Percentiles rank a stretch among this genome's conserved stretches.
Conservation (phyloP, 371 early-diverging fungal species). For the Cokeromyces recurvatus region DNA sequence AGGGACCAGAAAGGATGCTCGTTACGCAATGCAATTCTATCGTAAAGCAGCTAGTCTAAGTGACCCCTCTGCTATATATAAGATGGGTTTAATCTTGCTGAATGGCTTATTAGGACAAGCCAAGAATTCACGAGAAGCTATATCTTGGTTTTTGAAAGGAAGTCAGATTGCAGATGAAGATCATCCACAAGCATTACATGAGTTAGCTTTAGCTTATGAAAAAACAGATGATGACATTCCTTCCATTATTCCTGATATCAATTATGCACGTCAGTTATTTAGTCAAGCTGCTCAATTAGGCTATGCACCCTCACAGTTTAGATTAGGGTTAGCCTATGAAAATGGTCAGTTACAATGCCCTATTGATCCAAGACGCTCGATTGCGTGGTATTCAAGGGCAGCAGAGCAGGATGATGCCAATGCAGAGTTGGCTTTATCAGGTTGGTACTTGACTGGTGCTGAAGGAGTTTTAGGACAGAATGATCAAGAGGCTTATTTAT, state of each 20-base stretch:
- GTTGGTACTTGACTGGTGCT: constrained; percentile 86
- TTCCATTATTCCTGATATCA: constrained; percentile 74
- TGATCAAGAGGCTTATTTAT: constrained; percentile 80
- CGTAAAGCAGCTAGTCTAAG: constrained; percentile 90
- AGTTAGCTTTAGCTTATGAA: constrained; percentile 81
- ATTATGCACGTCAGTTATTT: constrained; percentile 84
- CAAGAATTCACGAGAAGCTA: constrained; percentile 77
- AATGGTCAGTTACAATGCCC: constrained; percentile 83
- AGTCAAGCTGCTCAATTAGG: constrained; percentile 88
- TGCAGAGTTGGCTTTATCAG: constrained; percentile 77
- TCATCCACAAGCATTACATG: constrained; percentile 90
- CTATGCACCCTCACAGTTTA: constrained; percentile 88
- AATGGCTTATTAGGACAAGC: constrained; percentile 71
- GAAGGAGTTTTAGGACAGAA: constrained; percentile 65
- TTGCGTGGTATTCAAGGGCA: constrained; percentile 94
- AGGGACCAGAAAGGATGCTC: constrained; percentile 84
- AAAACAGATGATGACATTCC: constrained; percentile 39
- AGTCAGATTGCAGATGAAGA: constrained; percentile 83
- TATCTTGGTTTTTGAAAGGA: constrained; percentile 91
- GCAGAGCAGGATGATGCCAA: constrained; percentile 81
- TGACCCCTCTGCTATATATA: constrained; percentile 94
- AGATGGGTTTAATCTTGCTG: constrained; percentile 81
- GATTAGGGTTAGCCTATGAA: constrained; percentile 91
- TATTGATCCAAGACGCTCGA: constrained; percentile 78
- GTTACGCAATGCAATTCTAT: constrained; percentile 86